Evolutionary conservation across 1,284 basidiomycete species (phyloP).

Genomic region (Rugosomyces carneus): DNA sequence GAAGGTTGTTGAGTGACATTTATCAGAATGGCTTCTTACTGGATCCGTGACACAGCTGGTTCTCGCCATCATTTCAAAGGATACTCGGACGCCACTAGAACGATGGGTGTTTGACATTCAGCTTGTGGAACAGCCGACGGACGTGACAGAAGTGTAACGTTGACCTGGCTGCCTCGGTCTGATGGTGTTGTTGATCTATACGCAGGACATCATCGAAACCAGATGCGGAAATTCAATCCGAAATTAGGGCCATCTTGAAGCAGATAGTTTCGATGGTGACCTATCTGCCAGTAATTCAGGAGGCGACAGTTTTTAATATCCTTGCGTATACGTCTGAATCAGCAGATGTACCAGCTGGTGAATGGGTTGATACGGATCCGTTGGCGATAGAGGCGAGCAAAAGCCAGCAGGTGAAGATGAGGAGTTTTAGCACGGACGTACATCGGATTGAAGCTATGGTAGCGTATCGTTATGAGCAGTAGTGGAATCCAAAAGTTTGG

Average conservation of each 20-base stretch:
- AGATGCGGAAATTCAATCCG: slow-evolving; percentile 92
- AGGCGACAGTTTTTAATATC: slow-evolving; percentile 94
- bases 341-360: slow-evolving; percentile 81
- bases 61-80: slow-evolving; percentile 93
- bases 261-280: slow-evolving; percentile 97
- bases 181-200: slow-evolving; percentile 1
- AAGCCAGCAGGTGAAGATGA: slow-evolving; percentile 91
- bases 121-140: slow-evolving; percentile 55
- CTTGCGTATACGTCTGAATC: slow-evolving; percentile 89
- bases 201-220: slow-evolving; percentile 53
- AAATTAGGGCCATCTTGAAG: slow-evolving; percentile 97
- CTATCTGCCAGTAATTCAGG: slow-evolving; percentile 92
- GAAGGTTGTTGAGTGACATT: slow-evolving; percentile 9
- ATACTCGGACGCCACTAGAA: slow-evolving; percentile 87
- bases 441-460: slow-evolving; percentile 90
- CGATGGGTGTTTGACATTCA: slow-evolving; percentile 98
- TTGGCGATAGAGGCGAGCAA: slow-evolving; percentile 93
- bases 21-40: slow-evolving; percentile 90
- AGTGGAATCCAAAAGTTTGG: not conserved
- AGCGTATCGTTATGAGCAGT: slow-evolving; percentile 72
- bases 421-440: slow-evolving; percentile 87
- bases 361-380: slow-evolving; percentile 95
- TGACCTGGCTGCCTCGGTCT: slow-evolving; percentile 1
- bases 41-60: slow-evolving; percentile 91
- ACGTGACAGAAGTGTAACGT: slow-evolving; percentile 40